Percentiles rank a stretch among this genome's conserved stretches.
Conservation (phyloP, 2,329 filamentous ascomycete genomes). For the Chaetomium strumarium region DNA sequence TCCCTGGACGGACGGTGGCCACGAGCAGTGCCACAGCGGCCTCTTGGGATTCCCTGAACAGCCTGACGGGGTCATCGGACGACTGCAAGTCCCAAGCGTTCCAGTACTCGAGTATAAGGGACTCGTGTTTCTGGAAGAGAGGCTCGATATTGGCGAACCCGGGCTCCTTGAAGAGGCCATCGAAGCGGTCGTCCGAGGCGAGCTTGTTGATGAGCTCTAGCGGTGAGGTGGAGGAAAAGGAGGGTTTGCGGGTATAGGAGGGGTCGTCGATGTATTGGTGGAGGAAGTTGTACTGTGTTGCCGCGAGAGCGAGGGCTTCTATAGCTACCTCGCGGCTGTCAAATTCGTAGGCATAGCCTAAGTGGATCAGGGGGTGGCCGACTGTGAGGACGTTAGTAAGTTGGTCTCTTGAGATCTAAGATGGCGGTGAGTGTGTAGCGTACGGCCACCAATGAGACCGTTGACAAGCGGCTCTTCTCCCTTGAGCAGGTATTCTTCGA, state of each 20-base stretch:
- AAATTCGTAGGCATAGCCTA: conserved; percentile 90
- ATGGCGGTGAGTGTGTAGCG: conserved; percentile 29
- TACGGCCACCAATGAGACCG: conserved; percentile 72
- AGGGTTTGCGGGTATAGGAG: conserved; percentile 60
- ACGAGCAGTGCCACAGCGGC: conserved; percentile 57
- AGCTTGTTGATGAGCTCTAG: conserved; percentile 68
- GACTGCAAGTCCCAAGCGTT: conserved; percentile 69
- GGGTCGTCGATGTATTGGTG: conserved; percentile 67
- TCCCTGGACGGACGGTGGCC: conserved; percentile 50
- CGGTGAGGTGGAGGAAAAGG: conserved; percentile 55
- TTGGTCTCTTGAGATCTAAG: not conserved
- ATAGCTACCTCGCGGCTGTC: conserved; percentile 79
- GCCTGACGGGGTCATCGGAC: conserved; percentile 52
- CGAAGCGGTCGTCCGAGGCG: conserved; percentile 61
- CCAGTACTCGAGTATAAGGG: conserved; percentile 78
- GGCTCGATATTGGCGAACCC: conserved; percentile 58
- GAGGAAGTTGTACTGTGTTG: conserved; percentile 52
- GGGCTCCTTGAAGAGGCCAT: conserved; percentile 55
- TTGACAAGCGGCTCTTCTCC: conserved; percentile 75
- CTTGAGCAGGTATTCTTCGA: conserved; percentile 69
- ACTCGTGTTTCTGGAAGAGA: conserved; percentile 64
- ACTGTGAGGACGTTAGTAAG: conserved; percentile 46
- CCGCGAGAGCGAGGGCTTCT: conserved; percentile 71
- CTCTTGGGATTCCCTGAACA: conserved; percentile 68
- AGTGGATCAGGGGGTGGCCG: conserved; percentile 86